Base-by-base conservation (phyloP, 164 flowering plant species). In the Annona cherimola region DNA sequence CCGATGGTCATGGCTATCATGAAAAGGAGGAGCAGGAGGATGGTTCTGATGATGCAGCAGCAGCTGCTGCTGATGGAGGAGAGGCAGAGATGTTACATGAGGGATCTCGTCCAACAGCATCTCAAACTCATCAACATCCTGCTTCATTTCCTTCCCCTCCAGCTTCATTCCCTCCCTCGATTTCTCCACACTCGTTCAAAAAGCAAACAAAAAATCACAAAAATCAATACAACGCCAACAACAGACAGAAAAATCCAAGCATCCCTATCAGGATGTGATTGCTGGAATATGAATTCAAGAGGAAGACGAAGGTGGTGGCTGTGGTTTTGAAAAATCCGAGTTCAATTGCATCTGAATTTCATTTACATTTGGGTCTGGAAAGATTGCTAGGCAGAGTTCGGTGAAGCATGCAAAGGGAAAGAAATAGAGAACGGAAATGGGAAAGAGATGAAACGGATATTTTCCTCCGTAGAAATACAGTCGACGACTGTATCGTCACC, bases 21-120 rank as follows among this genome's bases (percentile, higher is more conserved):
- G 61, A 26, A 26, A 26, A 26, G 35, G 35, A 26, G 35, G 35
- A 26, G 35, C 0, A 26, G 35, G 35, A 26, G 35, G 35, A 43
- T 20, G 35, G 59, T 74, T 39, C 44, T 12, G 70, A 26, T 45
- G 57, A 12, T 4, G 70, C 8, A 19, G 59, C 20, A n/a, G 42
- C 63, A 41, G 61, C 3, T 50, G 61, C 8, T 55, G 63, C 46
- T 55, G 44, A 41, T 62, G 67, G 67, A 55, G 73, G 60, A 26
- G 71, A 70, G 71, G 73, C 20, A 69, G 66, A 41, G 81, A 79
- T 69, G 81, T 72, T 67, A 74, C 83, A 74, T 78, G 80, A 65
- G 79, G 80, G 75, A 80, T 80, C 82, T 78, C 82, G 54, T 61
- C 76, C 77, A 81, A 81, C 63, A 83, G 70, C 76, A 46, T 76